Conservation (phyloP, 192 early-diverging fungal genomes). For the Coemansia sp. region DNA sequence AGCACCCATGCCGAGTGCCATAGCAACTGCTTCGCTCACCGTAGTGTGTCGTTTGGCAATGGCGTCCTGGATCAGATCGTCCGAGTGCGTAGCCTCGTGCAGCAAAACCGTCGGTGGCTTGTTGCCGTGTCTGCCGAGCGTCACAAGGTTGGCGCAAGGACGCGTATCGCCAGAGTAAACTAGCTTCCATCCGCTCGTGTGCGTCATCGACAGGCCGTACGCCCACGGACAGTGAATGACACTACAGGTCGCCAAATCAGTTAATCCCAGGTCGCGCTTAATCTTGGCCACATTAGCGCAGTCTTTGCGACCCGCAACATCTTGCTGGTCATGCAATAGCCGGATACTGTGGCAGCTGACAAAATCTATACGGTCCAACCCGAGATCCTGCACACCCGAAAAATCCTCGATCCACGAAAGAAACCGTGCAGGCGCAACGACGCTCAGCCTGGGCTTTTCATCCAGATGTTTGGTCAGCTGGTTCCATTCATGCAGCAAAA, state of each 20-base stretch:
- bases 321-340: slow-evolving; percentile 5
- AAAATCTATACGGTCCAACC: slow-evolving; percentile 46
- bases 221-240: slow-evolving; percentile 86
- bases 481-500: slow-evolving; percentile 72
- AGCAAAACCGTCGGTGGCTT: slow-evolving; percentile 68
- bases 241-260: slow-evolving; percentile 62
- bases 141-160: slow-evolving; percentile 73
- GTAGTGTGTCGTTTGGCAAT: slow-evolving; percentile 83
- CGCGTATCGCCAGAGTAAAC: slow-evolving; percentile 95
- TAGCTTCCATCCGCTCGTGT: slow-evolving; percentile 72
- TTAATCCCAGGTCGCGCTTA: slow-evolving; percentile 55
- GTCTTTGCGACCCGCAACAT: no score
- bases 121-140: slow-evolving; percentile 63
- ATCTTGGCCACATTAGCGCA: slow-evolving; percentile 10
- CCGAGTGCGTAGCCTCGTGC: slow-evolving; percentile 92
- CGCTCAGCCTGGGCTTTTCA: slow-evolving; percentile 27
- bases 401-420: slow-evolving; percentile 52
- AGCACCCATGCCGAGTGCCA: slow-evolving; percentile 83
- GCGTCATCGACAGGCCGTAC: slow-evolving; percentile 75
- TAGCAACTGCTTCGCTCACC: slow-evolving; percentile 80
- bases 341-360: slow-evolving; percentile 42
- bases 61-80: slow-evolving; percentile 71
- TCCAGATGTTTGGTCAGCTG: slow-evolving; percentile 49
- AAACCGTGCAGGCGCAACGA: slow-evolving; percentile 56
- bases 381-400: slow-evolving; percentile 52